A percentile compares a stretch with the other conserved stretches of the same genome.
Conservation (phyloP, 805 yeast species). For the Cyberlindnera japonica region DNA sequence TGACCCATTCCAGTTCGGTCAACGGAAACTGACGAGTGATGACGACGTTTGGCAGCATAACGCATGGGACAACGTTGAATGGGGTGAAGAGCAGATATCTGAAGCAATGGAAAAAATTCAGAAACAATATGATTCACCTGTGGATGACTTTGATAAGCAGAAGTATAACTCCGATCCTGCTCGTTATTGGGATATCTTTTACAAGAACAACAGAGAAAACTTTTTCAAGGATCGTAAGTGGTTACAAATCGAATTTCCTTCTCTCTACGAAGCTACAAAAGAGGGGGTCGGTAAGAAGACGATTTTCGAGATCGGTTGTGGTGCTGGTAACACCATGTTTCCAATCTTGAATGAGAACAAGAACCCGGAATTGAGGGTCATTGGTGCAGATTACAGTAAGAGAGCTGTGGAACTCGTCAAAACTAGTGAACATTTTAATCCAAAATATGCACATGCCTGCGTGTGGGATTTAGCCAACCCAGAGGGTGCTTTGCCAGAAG, state of each 20-base stretch:
- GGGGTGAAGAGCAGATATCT: conserved; percentile 86
- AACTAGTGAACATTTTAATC: conserved; percentile 54
- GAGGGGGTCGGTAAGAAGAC: conserved; percentile 65
- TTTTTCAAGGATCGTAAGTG: conserved; percentile 96
- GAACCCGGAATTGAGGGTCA: conserved; percentile 67
- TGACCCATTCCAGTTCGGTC: conserved; percentile 89
- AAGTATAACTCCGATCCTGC: conserved; percentile 84
- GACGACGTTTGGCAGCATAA: conserved; percentile 88
- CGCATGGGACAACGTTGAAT: conserved; percentile 94
- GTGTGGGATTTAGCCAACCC: conserved; percentile 95
- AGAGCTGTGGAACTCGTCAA: conserved; percentile 86
- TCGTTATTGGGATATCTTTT: conserved; percentile 92
- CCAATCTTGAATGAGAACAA: conserved; percentile 82
- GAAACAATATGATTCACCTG: conserved; percentile 78
- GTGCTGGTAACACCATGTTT: conserved; percentile 95
- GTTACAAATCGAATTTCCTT: conserved; percentile 92
- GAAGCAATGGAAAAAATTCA: conserved; percentile 73
- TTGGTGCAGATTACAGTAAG: conserved; percentile 87
- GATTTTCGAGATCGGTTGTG: conserved; percentile 93
- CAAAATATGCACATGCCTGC: conserved; percentile 67
- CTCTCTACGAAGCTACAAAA: conserved; percentile 72
- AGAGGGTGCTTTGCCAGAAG: conserved; percentile 74
- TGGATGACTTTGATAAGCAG: conserved; percentile 78
- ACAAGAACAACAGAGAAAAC: conserved; percentile 84
- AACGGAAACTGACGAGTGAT: conserved; percentile 64